Conservation (phyloP, 73 alveolate species). For the Vitrella brassicaformis region DNA sequence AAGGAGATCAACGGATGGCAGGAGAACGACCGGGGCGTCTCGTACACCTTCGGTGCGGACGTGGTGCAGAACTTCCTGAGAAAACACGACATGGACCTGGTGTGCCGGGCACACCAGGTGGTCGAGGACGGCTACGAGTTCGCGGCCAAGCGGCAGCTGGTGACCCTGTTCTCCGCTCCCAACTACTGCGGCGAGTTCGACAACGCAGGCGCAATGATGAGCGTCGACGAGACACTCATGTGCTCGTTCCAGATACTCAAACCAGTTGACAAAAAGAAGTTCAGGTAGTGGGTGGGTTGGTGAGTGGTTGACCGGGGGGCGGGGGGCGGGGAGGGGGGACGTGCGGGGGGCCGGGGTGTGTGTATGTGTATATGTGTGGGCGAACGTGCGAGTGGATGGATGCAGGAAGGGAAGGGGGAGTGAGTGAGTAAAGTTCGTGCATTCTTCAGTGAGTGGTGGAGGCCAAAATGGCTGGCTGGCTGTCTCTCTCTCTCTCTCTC, state of each 20-base stretch:
- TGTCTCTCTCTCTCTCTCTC: no score
- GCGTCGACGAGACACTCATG: slow-evolving; percentile 81
- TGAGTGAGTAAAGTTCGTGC: no score
- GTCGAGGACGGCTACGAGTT: slow-evolving; percentile 71
- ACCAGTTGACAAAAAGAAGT: slow-evolving; percentile 79
- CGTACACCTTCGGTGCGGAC: slow-evolving; percentile 78
- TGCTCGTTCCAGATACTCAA: slow-evolving; percentile 81
- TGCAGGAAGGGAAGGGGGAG: no score
- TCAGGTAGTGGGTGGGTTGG: no score
- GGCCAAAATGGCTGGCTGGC: no score
- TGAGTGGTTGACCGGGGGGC: no score
- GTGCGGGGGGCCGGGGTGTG: no score
- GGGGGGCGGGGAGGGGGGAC: no score
- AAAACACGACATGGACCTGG: slow-evolving; percentile 81
- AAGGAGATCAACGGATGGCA: slow-evolving; percentile 85
- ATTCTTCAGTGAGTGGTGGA: no score
- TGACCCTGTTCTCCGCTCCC: slow-evolving; percentile 91
- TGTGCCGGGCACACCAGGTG: slow-evolving; percentile 95
- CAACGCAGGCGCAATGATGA: slow-evolving; percentile 93
- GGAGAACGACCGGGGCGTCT: slow-evolving; percentile 86
- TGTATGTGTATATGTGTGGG: no score
- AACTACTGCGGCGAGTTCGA: slow-evolving; percentile 96
- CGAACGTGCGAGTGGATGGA: no score
- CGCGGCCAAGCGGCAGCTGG: slow-evolving; percentile 87
- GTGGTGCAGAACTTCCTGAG: slow-evolving; percentile 78